Evolutionary conservation across 1,139 yeast genomes (phyloP), one percentile per base, ranked within the genome.

Genomic region (Pichia sp.): DNA sequence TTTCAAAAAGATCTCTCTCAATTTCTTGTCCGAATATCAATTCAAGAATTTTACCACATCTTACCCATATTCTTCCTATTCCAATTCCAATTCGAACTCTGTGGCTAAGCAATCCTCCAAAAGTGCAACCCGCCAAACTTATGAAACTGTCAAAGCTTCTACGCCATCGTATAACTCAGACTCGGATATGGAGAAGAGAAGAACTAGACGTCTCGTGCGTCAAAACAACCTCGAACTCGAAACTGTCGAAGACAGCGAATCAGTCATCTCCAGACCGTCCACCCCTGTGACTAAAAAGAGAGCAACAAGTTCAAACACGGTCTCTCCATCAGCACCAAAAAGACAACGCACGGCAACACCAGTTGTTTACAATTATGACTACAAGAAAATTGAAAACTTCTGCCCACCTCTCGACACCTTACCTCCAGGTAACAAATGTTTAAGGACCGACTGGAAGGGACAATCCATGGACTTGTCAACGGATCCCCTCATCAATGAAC

Each of bases 381-480:
- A 72, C 66, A 67, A 66, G 45, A 55, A 66, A 30, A 48, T 70
- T 33, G 72, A 72, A n/a, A 96, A 91, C 59, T 88, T 71, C 58
- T 77, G 91, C 7, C 97, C 97, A 6, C 63, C 84, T 1, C 40
- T 66, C 18, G 55, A 67, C 1, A 69, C 83, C 1, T 66, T 91
- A 42, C 44, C 44, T 14, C 87, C 94, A 22, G 77, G 76, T 51
- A 77, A 77, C 52, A 78, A 80, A 59, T 75, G 87, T 48, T 68
- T 91, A 50, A 81, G 81, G 54, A 84, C 94, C 32, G 97, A 88
- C 56, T 91, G 98, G 98, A 88, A 88, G 63, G 97, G 97, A 10
- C 94, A 87, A 51, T 94, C 96, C 29, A 86, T 91, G 96, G 94
- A 85, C 58, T 69, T 91, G 42, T 67, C 81, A 12, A 54, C 60